Evolutionary conservation across 768 basidiomycete species (phyloP), one percentile per base, ranked within the genome.

Genomic region (Phylloporus sp.): DNA sequence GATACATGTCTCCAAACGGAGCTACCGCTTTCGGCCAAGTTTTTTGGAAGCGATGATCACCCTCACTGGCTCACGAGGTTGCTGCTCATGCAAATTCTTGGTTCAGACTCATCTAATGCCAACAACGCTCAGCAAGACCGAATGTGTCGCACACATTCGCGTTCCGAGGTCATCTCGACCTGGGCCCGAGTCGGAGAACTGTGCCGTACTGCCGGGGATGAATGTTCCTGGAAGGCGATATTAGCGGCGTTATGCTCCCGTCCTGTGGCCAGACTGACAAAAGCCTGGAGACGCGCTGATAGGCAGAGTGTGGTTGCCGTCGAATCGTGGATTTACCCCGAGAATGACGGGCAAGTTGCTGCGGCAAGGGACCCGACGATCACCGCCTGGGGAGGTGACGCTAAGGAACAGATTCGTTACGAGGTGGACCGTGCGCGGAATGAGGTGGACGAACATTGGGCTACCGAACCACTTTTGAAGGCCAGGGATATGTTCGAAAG

Each of bases 21-120:
- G 22, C 46, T 41, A 11, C 34, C 57, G 6, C 64, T 62, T 16
- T 58, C 61, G 20, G 50, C 64, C 15, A 71, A 72, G 22, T 75
- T 91, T 16, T 82, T 87, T 55, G 88, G 89, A 7, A 84, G 71
- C 51, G 84, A 87, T 26, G 81, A 82, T 6, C 75, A 73, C 38
- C 87, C 88, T 2, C 86, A 93, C 63, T 93, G 90, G 89, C 71
- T 92, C 36, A 92, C 91, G 13, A 84, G 80, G 59, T 67, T 88
- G 5, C 69, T 92, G 6, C 66, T 93, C 2, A 65, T 84, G 39
- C 88, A 90, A 62, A 78, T 91, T 12, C 75, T 91, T 12, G 82
- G 80, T 23, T 75, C 77, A 1, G 86, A 87, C 59, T 74, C 77
- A 2, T 71, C 76, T 8, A 67, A 60, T 48, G 57, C 64, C 22